Percentiles rank a stretch among this genome's conserved stretches.
phyloP scores from a whole-genome alignment of 345 rosid species.

The Euclidium syriacum region DNA sequence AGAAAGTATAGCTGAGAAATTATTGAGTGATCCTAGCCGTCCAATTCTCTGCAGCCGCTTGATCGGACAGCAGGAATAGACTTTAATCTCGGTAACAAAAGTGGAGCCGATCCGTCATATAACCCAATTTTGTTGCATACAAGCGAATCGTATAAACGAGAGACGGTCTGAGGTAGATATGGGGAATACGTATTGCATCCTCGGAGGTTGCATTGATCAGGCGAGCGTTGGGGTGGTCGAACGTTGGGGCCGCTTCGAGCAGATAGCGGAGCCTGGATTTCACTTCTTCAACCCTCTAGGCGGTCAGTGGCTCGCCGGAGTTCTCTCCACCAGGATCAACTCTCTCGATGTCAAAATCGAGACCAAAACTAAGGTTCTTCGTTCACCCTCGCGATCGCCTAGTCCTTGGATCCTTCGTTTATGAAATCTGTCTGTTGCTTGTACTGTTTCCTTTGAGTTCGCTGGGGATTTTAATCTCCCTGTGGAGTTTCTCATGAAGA shows the following conservation, averaged over 20 bases:
- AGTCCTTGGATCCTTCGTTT: neutral
- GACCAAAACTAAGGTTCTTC: constrained; percentile 85
- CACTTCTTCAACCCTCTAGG: constrained; percentile 63
- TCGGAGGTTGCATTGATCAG: constrained; percentile 72
- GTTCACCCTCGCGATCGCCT: neutral
- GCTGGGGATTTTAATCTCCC: neutral
- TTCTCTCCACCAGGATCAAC: constrained; percentile 78
- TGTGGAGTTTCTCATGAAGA: no score
- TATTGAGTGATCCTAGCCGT: neutral
- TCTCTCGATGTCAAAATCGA: constrained; percentile 92
- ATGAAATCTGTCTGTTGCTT: neutral
- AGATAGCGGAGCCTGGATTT: constrained; percentile 76
- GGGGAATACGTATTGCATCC: constrained; percentile 52
- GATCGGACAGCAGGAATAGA: constrained; percentile 3
- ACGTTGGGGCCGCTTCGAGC: constrained; percentile 92
- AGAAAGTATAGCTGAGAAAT: neutral
- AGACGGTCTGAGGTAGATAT: constrained; percentile 24
- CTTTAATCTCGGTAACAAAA: neutral
- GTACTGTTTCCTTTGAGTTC: neutral
- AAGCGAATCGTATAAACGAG: constrained; percentile 6
- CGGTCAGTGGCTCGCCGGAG: constrained; percentile 78
- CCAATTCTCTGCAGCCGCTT: neutral
- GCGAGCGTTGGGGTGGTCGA: constrained; percentile 81
- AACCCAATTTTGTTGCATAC: neutral
- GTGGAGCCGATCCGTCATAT: neutral